Conservation (phyloP, 106 monocot species). For the Ottelia alismoides region DNA sequence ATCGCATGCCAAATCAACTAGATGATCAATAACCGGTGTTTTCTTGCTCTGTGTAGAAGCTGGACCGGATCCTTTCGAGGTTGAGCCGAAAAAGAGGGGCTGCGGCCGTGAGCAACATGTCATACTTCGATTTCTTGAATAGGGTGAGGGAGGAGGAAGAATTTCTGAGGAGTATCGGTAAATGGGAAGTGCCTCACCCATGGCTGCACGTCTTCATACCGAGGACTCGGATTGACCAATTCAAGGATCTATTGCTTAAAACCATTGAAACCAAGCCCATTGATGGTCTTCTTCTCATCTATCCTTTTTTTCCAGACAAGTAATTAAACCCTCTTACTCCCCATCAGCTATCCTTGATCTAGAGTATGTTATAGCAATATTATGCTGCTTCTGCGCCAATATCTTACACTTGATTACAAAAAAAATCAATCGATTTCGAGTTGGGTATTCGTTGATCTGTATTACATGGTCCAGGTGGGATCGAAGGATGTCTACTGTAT, state of each 20-base stretch:
- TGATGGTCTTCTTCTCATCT: slow-evolving; percentile 31
- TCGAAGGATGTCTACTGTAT: slow-evolving; percentile 26
- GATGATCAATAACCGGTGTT: slow-evolving; percentile 11
- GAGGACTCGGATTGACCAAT: slow-evolving; percentile 40
- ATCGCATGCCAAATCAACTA: slow-evolving; percentile 60
- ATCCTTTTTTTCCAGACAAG: slow-evolving; percentile 2
- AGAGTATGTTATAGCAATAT: no score
- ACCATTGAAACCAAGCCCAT: slow-evolving; percentile 29
- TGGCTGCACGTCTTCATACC: slow-evolving; percentile 94
- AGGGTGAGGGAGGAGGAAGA: slow-evolving; percentile 63
- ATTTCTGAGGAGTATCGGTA: slow-evolving; percentile 47
- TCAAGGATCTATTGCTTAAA: slow-evolving; percentile 42
- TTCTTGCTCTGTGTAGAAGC: slow-evolving; percentile 24
- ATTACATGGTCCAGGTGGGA: slow-evolving; percentile 43
- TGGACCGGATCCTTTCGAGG: slow-evolving; percentile 21
- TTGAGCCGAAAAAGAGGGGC: slow-evolving; percentile 17
- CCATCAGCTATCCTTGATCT: no score
- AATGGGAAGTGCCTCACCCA: slow-evolving; percentile 91
- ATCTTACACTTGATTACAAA: no score
- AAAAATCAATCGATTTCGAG: no score
- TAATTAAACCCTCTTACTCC: background rate
- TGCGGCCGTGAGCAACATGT: slow-evolving; percentile 47
- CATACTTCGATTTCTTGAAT: slow-evolving; percentile 80
- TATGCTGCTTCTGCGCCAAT: no score
- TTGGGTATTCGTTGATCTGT: no score